phyloP scores from a whole-genome alignment of 2,329 filamentous ascomycete species.

The Rhinocladiella mackenziei region DNA sequence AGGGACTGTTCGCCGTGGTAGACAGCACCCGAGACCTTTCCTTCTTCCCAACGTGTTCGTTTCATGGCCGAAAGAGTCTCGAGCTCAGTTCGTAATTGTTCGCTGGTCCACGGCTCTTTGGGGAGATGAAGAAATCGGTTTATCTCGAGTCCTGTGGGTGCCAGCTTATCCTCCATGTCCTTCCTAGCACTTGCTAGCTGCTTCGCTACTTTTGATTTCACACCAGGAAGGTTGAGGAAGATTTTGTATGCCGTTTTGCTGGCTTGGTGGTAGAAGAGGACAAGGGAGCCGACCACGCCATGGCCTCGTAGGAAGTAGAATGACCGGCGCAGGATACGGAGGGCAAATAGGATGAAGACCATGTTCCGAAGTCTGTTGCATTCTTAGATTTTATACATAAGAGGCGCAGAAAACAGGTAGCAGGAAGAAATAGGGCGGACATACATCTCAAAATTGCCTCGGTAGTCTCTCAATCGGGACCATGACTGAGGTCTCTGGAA shows the following conservation, averaged over 20 bases:
- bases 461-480: conserved; percentile 35
- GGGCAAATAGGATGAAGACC: conserved; percentile 80
- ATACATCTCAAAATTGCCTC: conserved; percentile 44
- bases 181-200: conserved; percentile 75
- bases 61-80: conserved; percentile 76
- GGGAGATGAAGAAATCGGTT: conserved; percentile 73
- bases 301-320: conserved; percentile 85
- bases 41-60: conserved; percentile 95
- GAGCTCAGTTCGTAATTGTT: conserved; percentile 75
- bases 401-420: not conserved
- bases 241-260: conserved; percentile 75
- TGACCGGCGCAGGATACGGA: conserved; percentile 74
- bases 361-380: conserved; percentile 69
- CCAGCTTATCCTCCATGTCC: conserved; percentile 79
- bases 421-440: conserved; percentile 24
- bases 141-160: conserved; percentile 66
- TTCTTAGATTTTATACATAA: not conserved
- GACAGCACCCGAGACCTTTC: conserved; percentile 87
- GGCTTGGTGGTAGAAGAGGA: conserved; percentile 67
- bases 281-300: conserved; percentile 73
- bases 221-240: conserved; percentile 81
- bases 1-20: conserved; percentile 88
- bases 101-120: conserved; percentile 74
- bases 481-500: conserved; percentile 37
- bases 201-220: conserved; percentile 77